Evolutionary conservation across 371 early-diverging fungal species (phyloP).

Genomic region (Fennellomyces sp.): DNA sequence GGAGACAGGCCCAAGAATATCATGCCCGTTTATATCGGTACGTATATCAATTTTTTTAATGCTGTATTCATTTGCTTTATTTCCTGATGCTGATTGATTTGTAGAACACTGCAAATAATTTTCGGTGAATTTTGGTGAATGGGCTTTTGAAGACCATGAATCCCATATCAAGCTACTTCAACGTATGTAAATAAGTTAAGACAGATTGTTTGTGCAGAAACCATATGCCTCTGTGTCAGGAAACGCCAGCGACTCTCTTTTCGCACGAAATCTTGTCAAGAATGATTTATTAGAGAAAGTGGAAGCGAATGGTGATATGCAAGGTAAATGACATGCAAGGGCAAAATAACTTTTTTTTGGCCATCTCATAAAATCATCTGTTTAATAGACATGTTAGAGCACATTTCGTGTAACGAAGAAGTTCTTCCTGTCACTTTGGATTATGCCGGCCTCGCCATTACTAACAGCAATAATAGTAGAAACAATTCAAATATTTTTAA

Average conservation of each 20-base stretch:
- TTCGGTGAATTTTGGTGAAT: too few relatives aligned
- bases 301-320: too few relatives aligned
- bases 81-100: background rate
- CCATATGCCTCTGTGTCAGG: background rate
- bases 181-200: too few relatives aligned
- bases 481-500: background rate
- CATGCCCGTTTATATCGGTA: background rate
- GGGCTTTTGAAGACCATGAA: background rate
- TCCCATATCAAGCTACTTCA: background rate
- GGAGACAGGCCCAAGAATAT: background rate
- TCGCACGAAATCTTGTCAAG: background rate
- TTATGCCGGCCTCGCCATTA: background rate
- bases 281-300: too few relatives aligned
- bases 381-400: background rate
- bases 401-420: background rate
- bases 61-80: background rate
- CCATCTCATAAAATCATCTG: background rate
- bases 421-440: background rate
- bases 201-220: background rate
- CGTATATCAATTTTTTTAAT: background rate
- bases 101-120: too few relatives aligned
- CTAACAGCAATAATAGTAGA: background rate
- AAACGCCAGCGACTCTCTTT: background rate
- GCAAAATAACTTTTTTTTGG: too few relatives aligned
- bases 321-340: too few relatives aligned